Evolutionary conservation across 208 protist genomes (phyloP), one percentile per base, ranked within the genome.

Genomic region (Spironucleus salmonicida): DNA sequence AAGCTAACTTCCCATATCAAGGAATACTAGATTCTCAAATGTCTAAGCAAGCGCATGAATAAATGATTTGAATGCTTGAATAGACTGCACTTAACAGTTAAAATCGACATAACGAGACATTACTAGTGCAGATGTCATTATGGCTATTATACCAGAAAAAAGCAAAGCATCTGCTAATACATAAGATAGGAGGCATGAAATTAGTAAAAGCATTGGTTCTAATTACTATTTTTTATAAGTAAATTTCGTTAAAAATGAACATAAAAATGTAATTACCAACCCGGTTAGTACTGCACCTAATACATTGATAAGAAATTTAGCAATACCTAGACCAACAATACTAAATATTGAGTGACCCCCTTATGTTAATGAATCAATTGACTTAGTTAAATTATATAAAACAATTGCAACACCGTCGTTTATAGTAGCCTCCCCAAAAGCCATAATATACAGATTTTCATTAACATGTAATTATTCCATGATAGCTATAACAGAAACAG

Each of bases 401-500:
- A 66, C 61, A 66, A 66, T 66, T 15, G 61, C 35, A 23, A 66
- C 61, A 45, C 38, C 61, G 15, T 66, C 61, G 15, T 66, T 66
- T 23, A 66, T 4, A 23, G 40, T 42, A 4, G 61, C 4, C 15
- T 66, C 61, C 11, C 61, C 61, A 66, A 66, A 66, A 15, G 11
- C 4, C 4, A 66, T 39, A 15, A 23, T 66, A 15, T 23, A 45
- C 4, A 66, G 4, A 15, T 39, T 15, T 66, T 66, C 61, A 15
- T 66, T 66, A 4, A 66, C 61, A 15, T 66, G 61, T 15, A 66
- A 23, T 66, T 4, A 66, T 15, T 66, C 61, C 35, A 66, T 45
- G 15, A 66, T 66, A 23, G 61, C 61, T 4, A 66, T 45, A 45
- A 66, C 61, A 23, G 61, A 4, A 23, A 66, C 61, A 23, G 61